Evolutionary conservation across 345 rosid species (phyloP), one percentile per base, ranked within the genome.

Genomic region (Pistacia atlantica): DNA sequence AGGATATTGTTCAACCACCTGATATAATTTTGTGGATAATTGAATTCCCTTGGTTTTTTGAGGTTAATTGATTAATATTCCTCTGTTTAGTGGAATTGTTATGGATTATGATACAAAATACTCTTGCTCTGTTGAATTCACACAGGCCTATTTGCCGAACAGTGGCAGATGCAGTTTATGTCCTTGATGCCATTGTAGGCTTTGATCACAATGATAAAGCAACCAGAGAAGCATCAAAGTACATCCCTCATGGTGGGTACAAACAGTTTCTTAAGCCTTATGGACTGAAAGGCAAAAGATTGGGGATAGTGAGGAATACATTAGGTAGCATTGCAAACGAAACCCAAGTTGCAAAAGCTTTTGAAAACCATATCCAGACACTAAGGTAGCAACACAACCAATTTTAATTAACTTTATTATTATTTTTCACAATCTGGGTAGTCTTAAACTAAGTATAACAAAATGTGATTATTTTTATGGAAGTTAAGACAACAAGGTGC

Each of bases 281-380:
- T 59, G 88, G 92, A 31, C 85, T 94, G 13, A 73, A 80, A 69
- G 89, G 90, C 66, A 94, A 94, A 81, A 83, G 89, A 76, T 18
- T 85, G 56, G 94, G 93, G 25, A 46, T 89, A 0, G 89, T 88
- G 10, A 77, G 85, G 76, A 58, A 84, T 62, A 80, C 87, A 37
- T 85, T 82, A 77, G 77, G 42, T 59, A 35, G 70, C 54, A 73
- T 45, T n/a, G 37, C 5, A 10, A 31, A 76, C 1, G 75, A 58
- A 20, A 61, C 84, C 2, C 45, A 20, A 7, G 55, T 78, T 2
- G 33, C 33, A 31, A 31, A 31, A 38, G 42, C 42, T 38, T 38
- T 38, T 38, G 42, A 38, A 6, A 4, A 38, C 42, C 42, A 38
- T 38, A 38, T 38, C 42, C 42, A 38, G 42, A 38, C 42, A 38